These are phyloP conservation scores for Xylariaceae sp. DNA, from an alignment of 2,329 filamentous ascomycete species.

Conservation along the genomic window DNA sequence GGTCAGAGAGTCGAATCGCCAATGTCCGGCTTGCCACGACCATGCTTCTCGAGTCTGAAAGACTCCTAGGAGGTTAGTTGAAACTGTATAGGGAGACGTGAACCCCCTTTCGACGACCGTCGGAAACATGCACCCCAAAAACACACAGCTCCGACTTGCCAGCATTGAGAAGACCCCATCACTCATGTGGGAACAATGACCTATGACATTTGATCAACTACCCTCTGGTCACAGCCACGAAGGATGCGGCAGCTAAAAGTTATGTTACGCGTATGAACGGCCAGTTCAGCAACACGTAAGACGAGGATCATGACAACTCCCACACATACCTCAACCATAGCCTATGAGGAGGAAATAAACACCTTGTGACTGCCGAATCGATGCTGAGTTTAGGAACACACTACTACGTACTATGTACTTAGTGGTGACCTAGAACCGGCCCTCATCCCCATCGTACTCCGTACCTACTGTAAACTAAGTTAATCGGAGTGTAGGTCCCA, in stretches of 20 bases:
- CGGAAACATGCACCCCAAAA: constrained; percentile 5
- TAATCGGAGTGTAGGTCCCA: neutral
- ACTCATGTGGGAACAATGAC: constrained; percentile 3
- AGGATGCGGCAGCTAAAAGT: neutral
- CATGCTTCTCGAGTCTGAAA: constrained; percentile 26
- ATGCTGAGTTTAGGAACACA: neutral
- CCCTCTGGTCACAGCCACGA: neutral
- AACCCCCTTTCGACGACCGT: constrained; percentile 32
- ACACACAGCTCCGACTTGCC: constrained; percentile 1
- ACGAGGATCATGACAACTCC: neutral
- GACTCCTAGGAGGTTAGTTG: constrained; percentile 23
- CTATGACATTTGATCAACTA: constrained; percentile 4
- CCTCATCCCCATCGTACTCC: constrained; percentile 7
- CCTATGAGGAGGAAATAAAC: neutral
- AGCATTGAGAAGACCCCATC: constrained; percentile 3
- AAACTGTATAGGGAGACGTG: constrained; percentile 21
- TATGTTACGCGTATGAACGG: neutral
- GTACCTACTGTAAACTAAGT: neutral
- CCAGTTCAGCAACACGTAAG: neutral
- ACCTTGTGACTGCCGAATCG: neutral
- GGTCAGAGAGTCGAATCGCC: constrained; percentile 34
- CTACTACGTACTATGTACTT: neutral
- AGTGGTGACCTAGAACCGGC: neutral
- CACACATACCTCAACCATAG: neutral
- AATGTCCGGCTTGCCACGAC: constrained; percentile 28